Percentiles rank a stretch among this genome's conserved stretches.
Evolutionary conservation across 352 stramenopile species (phyloP).

Genomic region (Globisporangium acanthophoron): DNA sequence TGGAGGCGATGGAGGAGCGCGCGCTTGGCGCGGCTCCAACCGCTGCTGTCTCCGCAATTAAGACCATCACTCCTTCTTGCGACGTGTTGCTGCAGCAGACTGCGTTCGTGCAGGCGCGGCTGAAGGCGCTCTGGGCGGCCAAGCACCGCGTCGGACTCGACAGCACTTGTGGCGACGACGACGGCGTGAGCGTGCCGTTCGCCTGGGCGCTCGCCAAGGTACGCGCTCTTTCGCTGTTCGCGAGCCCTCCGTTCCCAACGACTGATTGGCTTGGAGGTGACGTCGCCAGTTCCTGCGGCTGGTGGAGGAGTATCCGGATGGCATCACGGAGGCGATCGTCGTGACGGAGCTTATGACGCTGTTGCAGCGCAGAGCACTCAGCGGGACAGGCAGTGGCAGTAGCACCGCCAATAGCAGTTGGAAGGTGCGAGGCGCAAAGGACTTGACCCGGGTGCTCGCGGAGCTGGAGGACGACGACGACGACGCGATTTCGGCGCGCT

Average conservation of each 20-base stretch:
- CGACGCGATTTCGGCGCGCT: slow-evolving; percentile 27
- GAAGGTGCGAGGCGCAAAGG: slow-evolving; percentile 22
- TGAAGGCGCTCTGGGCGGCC: slow-evolving; percentile 32
- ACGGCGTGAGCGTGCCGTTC: slow-evolving; percentile 30
- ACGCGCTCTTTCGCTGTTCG: neutral
- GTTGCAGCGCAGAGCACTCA: slow-evolving; percentile 27
- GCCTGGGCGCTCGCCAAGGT: slow-evolving; percentile 57
- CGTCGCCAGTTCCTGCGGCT: slow-evolving; percentile 33
- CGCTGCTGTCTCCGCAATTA: neutral
- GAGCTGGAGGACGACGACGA: slow-evolving; percentile 34
- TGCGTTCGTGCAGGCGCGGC: slow-evolving; percentile 26
- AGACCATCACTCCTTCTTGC: neutral
- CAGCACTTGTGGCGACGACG: neutral
- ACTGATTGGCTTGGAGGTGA: too few species aligned
- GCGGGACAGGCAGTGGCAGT: neutral
- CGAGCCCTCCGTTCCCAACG: neutral
- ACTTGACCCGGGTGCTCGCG: slow-evolving; percentile 28
- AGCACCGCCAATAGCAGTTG: neutral
- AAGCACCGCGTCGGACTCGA: slow-evolving; percentile 16
- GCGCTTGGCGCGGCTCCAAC: neutral
- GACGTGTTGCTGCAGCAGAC: slow-evolving; percentile 32
- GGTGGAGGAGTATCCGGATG: slow-evolving; percentile 61
- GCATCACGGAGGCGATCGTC: slow-evolving; percentile 54
- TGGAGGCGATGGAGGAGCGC: slow-evolving; percentile 38
- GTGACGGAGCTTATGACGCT: slow-evolving; percentile 51